phyloP scores from a whole-genome alignment of 1,139 yeast genomes.

The Casaregolazyma lundiana region DNA sequence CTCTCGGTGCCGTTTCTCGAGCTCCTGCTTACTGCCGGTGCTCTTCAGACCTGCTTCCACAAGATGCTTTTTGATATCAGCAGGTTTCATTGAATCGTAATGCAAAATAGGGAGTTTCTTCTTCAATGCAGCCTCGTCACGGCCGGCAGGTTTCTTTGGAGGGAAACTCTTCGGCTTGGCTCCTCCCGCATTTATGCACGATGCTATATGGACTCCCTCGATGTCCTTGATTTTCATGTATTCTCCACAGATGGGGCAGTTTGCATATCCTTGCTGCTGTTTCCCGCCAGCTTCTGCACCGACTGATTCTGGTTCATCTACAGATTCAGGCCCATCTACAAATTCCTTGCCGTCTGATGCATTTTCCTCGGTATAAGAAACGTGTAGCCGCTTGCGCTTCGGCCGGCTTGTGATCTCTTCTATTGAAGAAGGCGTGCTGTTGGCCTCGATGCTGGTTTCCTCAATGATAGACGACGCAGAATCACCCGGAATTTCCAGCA shows the following conservation, averaged over 20 bases:
- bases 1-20: constrained; percentile 72
- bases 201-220: constrained; percentile 66
- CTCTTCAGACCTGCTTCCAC: constrained; percentile 52
- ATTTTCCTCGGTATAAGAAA: background rate
- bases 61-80: constrained; percentile 60
- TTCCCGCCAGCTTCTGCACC: background rate
- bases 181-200: constrained; percentile 42
- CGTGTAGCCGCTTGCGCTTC: background rate
- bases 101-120: constrained; percentile 11
- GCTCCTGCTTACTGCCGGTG: constrained; percentile 55
- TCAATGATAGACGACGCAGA: background rate
- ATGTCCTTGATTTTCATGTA: constrained; percentile 53
- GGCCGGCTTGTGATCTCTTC: background rate
- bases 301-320: too few species aligned
- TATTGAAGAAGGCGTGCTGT: background rate
- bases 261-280: constrained; percentile 13
- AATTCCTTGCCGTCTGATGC: background rate
- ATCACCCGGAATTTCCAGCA: constrained; percentile 4
- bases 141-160: background rate
- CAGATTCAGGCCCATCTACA: background rate
- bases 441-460: background rate
- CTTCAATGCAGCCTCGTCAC: constrained; percentile 1
- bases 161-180: background rate
- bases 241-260: constrained; percentile 67
- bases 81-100: constrained; percentile 40